Evolutionary conservation across 495 filamentous ascomycete species (phyloP), one percentile per base, ranked within the genome.

Genomic region (Lophium mytilinum): DNA sequence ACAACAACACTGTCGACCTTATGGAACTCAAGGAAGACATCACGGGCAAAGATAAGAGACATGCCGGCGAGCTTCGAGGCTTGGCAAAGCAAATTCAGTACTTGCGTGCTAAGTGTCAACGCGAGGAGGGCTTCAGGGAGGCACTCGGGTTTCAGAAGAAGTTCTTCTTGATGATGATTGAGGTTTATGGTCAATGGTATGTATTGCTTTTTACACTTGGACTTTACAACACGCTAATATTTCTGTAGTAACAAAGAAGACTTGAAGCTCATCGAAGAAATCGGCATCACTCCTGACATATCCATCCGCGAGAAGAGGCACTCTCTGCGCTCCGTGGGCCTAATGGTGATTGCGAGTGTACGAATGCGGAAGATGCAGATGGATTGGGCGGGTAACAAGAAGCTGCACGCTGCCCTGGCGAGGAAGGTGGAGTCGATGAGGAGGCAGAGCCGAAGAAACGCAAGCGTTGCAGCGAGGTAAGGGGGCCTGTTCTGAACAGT

Each of bases 31-130:
- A 62, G 12, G 14, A 50, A 4, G 57, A 62, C 30, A 49, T 60
- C 19, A 56, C 60, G 24, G 62, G 54, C 0, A 52, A 47, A 17
- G 78, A 86, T 63, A 75, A 76, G 53, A 74, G 78, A 49, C 91
- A 96, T 61, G 79, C 79, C 57, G 85, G 84, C 63, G 94, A 97
- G 72, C 77, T 96, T 34, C 79, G 82, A 47, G 90, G 90, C 10
- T 75, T 98, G 67, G 81, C 80, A 57, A 86, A 91, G 71, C 90
- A 96, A 69, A 92, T 96, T 63, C 77, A 90, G 60, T 98, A 87
- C 84, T 80, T 97, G 56, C 79, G 84, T 56, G 89, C 88, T 4
- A 80, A 83, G 50, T 83, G 85, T 68, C 77, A 80, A 67, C 79
- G 93, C 19, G 92, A 96, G 72, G 82, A 87, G 63, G 82, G 79